A percentile compares a stretch with the other conserved stretches of the same genome.
phyloP scores from a whole-genome alignment of 148 eudicot genomes.

The Camellia sinensis region DNA sequence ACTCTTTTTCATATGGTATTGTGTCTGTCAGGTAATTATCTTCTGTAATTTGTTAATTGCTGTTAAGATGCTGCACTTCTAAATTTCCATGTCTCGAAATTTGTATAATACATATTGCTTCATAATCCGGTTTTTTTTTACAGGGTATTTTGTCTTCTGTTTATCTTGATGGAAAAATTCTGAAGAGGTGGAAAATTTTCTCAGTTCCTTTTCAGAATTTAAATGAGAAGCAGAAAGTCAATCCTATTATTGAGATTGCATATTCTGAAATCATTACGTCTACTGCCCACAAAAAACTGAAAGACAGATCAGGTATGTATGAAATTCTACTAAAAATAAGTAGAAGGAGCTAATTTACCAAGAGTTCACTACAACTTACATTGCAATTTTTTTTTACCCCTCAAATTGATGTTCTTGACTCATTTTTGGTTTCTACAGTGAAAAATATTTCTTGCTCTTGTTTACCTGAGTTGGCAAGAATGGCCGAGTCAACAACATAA shows the following conservation, averaged over 20 bases:
- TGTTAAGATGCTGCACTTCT: not conserved
- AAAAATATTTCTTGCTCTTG: not conserved
- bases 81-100: not conserved
- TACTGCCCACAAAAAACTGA: slow-evolving; percentile 34
- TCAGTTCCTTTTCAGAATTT: slow-evolving; percentile 54
- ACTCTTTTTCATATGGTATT: not conserved
- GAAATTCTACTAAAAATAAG: not conserved
- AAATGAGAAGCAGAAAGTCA: slow-evolving; percentile 33
- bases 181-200: slow-evolving; percentile 77
- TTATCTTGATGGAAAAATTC: slow-evolving; percentile 48
- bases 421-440: not conserved
- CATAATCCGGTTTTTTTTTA: slow-evolving; percentile 19
- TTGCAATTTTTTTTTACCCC: not conserved
- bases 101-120: not conserved
- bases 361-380: not conserved
- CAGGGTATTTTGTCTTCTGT: slow-evolving; percentile 88
- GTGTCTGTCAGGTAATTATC: not conserved
- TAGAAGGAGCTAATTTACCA: not conserved
- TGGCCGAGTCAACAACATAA: not conserved
- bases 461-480: not conserved
- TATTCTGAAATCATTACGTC: slow-evolving; percentile 21
- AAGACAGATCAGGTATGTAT: slow-evolving; percentile 30
- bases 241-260: slow-evolving; percentile 30
- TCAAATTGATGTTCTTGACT: not conserved
- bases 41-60: not conserved